Percentiles rank a stretch among this genome's conserved stretches.
Conservation (phyloP, 306 rosid genomes). For the Mimosa pudica region DNA sequence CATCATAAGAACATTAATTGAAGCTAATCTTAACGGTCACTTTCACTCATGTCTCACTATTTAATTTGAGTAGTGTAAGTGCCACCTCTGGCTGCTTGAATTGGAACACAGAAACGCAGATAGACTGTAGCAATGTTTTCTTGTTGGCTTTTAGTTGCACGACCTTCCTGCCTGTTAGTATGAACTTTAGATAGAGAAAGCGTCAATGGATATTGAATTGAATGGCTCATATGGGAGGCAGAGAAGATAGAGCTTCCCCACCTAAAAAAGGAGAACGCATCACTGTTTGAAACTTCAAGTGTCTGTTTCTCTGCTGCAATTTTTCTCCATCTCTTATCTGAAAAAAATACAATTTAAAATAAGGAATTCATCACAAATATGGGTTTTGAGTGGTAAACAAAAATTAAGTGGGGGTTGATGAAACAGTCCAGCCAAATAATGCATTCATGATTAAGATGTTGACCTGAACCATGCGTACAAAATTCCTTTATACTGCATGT, state of each 20-base stretch:
- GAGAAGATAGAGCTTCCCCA: constrained; percentile 30
- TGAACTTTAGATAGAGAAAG: not conserved
- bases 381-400: constrained; percentile 37
- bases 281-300: constrained; percentile 52
- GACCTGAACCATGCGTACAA: constrained; percentile 70
- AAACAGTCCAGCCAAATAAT: constrained; percentile 61
- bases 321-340: constrained; percentile 34
- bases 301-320: constrained; percentile 53
- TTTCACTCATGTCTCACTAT: not conserved
- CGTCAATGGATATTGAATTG: constrained; percentile 17
- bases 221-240: constrained; percentile 48
- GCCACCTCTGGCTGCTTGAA: constrained; percentile 8
- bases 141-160: constrained; percentile 26
- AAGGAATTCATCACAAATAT: constrained; percentile 26
- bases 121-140: constrained; percentile 22
- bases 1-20: not conserved
- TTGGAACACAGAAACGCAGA: not conserved
- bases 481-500: constrained; percentile 59
- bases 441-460: constrained; percentile 69
- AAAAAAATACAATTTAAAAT: not conserved
- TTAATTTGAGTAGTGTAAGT: not conserved
- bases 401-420: constrained; percentile 42
- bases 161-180: not conserved
- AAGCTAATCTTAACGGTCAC: not conserved
- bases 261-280: constrained; percentile 33